Evolutionary conservation across 2,329 filamentous ascomycete species (phyloP).

Genomic region (Helotiales sp.): DNA sequence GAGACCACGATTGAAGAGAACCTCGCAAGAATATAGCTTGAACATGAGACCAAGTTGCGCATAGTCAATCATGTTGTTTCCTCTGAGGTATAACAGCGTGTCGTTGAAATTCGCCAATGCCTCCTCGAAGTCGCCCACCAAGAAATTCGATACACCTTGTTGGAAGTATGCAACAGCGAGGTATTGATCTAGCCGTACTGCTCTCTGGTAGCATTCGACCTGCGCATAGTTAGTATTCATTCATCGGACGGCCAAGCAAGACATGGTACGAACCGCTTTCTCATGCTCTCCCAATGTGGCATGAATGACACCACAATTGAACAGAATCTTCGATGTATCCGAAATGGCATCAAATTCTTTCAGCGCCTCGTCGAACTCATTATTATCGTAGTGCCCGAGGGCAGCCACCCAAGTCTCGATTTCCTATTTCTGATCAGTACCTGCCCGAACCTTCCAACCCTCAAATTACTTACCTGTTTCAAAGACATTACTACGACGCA

Average conservation of each 20-base stretch:
- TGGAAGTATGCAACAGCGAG: slow-evolving; percentile 98
- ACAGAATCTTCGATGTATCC: slow-evolving; percentile 96
- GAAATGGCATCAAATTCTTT: slow-evolving; percentile 81
- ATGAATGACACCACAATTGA: slow-evolving; percentile 98
- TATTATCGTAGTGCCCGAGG: slow-evolving; percentile 90
- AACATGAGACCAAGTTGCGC: slow-evolving; percentile 93
- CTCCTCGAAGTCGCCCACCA: slow-evolving; percentile 95
- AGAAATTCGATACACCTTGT: slow-evolving; percentile 96
- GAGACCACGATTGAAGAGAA: slow-evolving; percentile 93
- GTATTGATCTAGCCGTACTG: slow-evolving; percentile 88
- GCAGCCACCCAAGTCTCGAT: slow-evolving; percentile 98
- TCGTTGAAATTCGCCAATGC: slow-evolving; percentile 99
- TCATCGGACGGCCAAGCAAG: slow-evolving; percentile 6
- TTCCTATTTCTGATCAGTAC: slow-evolving; percentile 57
- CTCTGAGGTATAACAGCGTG: slow-evolving; percentile 87
- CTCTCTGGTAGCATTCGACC: slow-evolving; percentile 94
- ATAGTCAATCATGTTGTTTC: slow-evolving; percentile 97
- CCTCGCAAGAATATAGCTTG: slow-evolving; percentile 96
- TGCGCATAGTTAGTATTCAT: slow-evolving; percentile 41
- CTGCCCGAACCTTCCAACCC: slow-evolving; percentile 4
- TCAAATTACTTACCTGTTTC: slow-evolving; percentile 39
- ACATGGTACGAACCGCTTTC: slow-evolving; percentile 79
- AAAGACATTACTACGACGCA: slow-evolving; percentile 39
- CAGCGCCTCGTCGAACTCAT: slow-evolving; percentile 91
- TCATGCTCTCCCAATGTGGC: slow-evolving; percentile 95